These are phyloP conservation scores for Oryza nivara DNA, from an alignment of 176 grass and related monocot species.

Conservation along the genomic window DNA sequence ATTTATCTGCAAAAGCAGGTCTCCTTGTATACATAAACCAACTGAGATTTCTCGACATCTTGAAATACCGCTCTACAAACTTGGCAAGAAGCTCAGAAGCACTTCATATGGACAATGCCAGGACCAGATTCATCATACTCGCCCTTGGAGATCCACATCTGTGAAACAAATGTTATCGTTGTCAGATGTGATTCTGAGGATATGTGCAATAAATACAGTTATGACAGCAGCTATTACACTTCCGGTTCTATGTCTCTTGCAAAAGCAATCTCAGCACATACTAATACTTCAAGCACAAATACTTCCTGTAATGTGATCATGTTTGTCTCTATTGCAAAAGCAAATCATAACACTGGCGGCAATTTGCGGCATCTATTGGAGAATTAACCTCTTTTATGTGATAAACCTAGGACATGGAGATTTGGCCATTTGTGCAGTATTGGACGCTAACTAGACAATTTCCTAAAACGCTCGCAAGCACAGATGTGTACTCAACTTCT, in stretches of 20 bases:
- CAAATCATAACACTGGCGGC: neutral
- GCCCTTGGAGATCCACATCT: constrained; percentile 93
- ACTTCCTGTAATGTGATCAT: neutral
- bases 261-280: neutral
- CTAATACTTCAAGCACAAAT: too few relatives aligned
- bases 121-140: constrained; percentile 84
- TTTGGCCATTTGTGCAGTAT: neutral
- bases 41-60: neutral
- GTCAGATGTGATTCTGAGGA: neutral
- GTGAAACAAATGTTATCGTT: neutral
- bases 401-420: neutral
- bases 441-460: neutral
- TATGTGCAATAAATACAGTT: neutral
- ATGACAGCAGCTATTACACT: neutral
- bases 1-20: neutral
- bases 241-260: neutral
- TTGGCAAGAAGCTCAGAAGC: constrained; percentile 46
- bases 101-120: constrained; percentile 80
- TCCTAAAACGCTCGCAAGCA: neutral
- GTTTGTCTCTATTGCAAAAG: neutral
- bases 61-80: neutral
- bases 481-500: neutral
- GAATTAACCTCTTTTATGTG: neutral
- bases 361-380: neutral
- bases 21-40: neutral